Evolutionary conservation across 169 alveolate genomes (phyloP), one percentile per base, ranked within the genome.

Genomic region (Plasmodium sp.): DNA sequence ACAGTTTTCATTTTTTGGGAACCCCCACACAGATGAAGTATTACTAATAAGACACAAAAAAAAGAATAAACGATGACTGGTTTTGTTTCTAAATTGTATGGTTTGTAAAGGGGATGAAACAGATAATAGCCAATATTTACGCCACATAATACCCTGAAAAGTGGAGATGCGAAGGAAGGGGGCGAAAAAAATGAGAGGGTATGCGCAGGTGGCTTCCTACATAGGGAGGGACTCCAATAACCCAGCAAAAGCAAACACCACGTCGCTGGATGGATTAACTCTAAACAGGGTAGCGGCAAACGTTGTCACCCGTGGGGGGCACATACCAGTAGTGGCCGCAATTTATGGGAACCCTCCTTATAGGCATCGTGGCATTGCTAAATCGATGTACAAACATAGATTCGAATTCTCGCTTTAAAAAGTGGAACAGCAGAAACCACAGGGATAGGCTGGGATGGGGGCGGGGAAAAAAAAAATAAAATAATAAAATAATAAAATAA

Each of bases 351-450:
- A 99, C 98, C 88, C 98, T 97, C 43, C 86, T 83, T 41, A 98
- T 96, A 18, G 99, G 99, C 99, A 99, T 99, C 7, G 99, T 98
- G 77, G 98, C 98, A 95, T 98, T 98, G 77, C 99, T 98, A 93
- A 99, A 99, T 39, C 99, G 96, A 95, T 99, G 99, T 33, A 99
- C 98, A 93, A 98, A 99, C 62, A 98, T 83, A 72, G 99, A 98
- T 96, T 99, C 99, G n/a, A 98, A 86, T 83, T 98, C 99, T 96
- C 99, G 97, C 97, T 99, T 99, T 22, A 97, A n/a, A 96, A 97
- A 99, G 96, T 99, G 99, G 51, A 97, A 97, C 92, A 98, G 84
- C 51, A 97, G 94, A 98, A 99, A 94, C 85, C 95, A 45, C 82
- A 83, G 22, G 94, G 92, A 88, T 83, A 79, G 48, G 34, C 91